Base-by-base conservation (phyloP, 352 stramenopile species). In the Pythium utonaiense region DNA sequence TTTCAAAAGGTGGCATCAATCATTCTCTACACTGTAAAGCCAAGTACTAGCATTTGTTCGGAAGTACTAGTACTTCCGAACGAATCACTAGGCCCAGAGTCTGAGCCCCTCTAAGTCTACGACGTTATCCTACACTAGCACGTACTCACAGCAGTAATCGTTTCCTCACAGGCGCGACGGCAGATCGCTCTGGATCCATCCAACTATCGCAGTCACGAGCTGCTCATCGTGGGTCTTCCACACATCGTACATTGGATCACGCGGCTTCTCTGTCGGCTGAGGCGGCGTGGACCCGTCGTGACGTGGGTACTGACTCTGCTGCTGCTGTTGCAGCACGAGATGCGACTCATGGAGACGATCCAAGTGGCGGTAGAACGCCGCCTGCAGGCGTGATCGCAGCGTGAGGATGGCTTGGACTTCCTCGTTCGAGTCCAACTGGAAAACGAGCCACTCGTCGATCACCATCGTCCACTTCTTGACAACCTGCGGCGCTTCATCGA, bases 391-490 rank as follows among this genome's bases (percentile, higher is more conserved):
- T 49, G 78, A 52, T 14, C 81, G 84, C 16, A 93, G 55, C 33
- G 74, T 57, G 22, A 81, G 61, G 16, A 93, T 22, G 56, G 68
- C 73, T 5, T 65, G 60, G 16, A 75, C 80, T 54, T 89, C 78
- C n/a, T 77, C 64, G 10, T 40, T 57, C 34, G 59, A 73, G 22
- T 51, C 49, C 19, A 89, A 44, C 51, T 88, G 70, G 33, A 89
- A 90, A 22, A 89, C 75, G 36, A 91, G 66, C 84, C 84, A 93
- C 48, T 89, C 75, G 64, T 93, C 84, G 14, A 91, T 63, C 24
- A 89, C 73, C 14, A 91, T 64, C 9, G 76, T 63, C 77, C 73
- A 86, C 30, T 73, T 72, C 9, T 71, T 68, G 12, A 63, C 55
- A 0, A 45, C 48, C 33, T 61, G 53, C 13, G 56, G 27, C 9